Evolutionary conservation across 768 basidiomycete species (phyloP).

Genomic region (Russula earlei): DNA sequence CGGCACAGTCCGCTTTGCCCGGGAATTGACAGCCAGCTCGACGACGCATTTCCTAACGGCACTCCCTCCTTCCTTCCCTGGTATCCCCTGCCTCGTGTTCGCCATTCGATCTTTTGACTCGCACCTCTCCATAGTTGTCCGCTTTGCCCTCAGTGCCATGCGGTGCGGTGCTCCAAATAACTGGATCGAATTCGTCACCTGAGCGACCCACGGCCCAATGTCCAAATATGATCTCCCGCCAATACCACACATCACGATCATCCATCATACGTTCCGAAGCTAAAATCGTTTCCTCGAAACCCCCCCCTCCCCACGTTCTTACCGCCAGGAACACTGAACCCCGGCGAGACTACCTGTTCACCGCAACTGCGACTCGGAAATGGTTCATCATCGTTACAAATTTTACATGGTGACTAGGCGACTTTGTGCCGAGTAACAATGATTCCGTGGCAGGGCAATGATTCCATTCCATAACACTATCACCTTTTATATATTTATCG

Average conservation of each 20-base stretch:
- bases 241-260: background rate
- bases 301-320: background rate
- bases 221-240: background rate
- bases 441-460: background rate
- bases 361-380: background rate
- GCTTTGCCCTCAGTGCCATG: background rate
- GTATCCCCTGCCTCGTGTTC: background rate
- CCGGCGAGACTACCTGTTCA: background rate
- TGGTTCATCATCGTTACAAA: background rate
- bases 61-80: background rate
- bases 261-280: background rate
- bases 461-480: too few species aligned
- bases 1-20: background rate
- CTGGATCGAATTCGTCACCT: background rate
- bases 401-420: background rate
- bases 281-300: background rate
- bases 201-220: background rate
- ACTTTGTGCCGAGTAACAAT: background rate
- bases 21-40: constrained; percentile 1
- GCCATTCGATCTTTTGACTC: background rate
- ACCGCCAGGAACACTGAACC: background rate
- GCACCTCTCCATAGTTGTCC: background rate
- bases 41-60: background rate
- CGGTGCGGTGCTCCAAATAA: background rate
- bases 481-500: too few species aligned